A percentile compares a stretch with the other conserved stretches of the same genome.
These are phyloP conservation scores for Acanthamoeba sp. DNA, from an alignment of 208 protist genomes.

Conservation along the genomic window DNA sequence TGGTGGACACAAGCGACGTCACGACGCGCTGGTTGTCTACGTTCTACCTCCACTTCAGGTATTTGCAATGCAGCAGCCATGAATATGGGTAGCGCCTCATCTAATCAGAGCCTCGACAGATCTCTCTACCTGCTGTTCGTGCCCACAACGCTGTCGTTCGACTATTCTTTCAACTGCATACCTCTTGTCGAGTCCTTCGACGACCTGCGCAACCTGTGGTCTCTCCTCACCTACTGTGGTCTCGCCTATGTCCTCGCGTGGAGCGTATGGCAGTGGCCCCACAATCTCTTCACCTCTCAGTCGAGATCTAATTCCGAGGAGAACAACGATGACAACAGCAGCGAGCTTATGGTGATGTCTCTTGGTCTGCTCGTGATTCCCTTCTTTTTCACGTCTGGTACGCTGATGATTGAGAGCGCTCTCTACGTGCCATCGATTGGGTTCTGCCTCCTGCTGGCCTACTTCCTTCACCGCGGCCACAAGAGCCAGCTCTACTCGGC, in stretches of 20 bases:
- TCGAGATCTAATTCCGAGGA: neutral
- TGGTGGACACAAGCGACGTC: slow-evolving; percentile 86
- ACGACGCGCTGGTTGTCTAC: slow-evolving; percentile 79
- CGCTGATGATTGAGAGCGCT: slow-evolving; percentile 92
- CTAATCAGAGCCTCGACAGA: neutral
- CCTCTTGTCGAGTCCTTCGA: slow-evolving; percentile 84
- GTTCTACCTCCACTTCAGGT: slow-evolving; percentile 90
- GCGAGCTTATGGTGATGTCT: neutral
- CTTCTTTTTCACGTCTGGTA: slow-evolving; percentile 92
- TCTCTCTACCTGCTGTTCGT: slow-evolving; percentile 90
- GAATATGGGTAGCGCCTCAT: no score
- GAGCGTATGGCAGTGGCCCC: neutral
- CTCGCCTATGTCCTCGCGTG: neutral
- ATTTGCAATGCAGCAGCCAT: slow-evolving; percentile 80
- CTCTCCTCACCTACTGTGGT: slow-evolving; percentile 79
- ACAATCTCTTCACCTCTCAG: neutral
- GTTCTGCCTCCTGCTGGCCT: slow-evolving; percentile 84
- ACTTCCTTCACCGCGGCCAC: neutral
- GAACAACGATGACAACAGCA: neutral
- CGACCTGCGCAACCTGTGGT: slow-evolving; percentile 77
- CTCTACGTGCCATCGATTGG: slow-evolving; percentile 93
- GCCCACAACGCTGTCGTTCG: slow-evolving; percentile 90
- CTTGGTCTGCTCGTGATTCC: slow-evolving; percentile 89
- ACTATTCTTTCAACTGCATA: slow-evolving; percentile 94
- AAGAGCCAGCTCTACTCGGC: neutral